A percentile compares a stretch with the other conserved stretches of the same genome.
Evolutionary conservation across 345 rosid species (phyloP).

Genomic region (Dipteronia dyeriana): DNA sequence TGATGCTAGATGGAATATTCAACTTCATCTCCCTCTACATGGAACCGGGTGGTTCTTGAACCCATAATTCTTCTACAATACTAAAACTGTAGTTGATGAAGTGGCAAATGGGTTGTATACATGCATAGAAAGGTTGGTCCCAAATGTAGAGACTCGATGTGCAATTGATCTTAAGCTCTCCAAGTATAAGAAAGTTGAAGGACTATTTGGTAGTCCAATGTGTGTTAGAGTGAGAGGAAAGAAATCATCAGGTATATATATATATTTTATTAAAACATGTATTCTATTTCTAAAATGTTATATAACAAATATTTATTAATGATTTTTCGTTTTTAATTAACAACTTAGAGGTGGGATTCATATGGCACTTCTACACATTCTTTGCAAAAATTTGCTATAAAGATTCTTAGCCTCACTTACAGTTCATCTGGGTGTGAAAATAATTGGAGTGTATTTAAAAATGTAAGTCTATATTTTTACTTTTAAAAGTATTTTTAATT

Average conservation of each 20-base stretch:
- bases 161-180: background rate
- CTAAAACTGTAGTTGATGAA: background rate
- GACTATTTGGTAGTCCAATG: background rate
- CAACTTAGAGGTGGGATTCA: slow-evolving; percentile 11
- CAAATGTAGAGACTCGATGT: background rate
- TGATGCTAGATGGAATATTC: slow-evolving; percentile 12
- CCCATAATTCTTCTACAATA: background rate
- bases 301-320: too few relatives aligned
- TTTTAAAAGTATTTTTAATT: too few relatives aligned
- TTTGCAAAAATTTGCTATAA: too few relatives aligned
- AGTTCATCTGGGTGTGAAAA: too few relatives aligned
- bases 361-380: too few relatives aligned
- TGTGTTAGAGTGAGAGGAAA: background rate
- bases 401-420: too few relatives aligned
- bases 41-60: slow-evolving; percentile 9
- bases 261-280: background rate
- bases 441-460: too few relatives aligned
- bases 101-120: background rate
- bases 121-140: background rate
- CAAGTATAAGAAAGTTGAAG: background rate
- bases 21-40: slow-evolving; percentile 22
- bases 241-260: background rate
- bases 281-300: too few relatives aligned
- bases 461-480: too few relatives aligned
- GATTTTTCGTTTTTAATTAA: too few relatives aligned